These are phyloP conservation scores for Solanum hybrid DNA, from an alignment of 305 asterid genomes.

Conservation along the genomic window DNA sequence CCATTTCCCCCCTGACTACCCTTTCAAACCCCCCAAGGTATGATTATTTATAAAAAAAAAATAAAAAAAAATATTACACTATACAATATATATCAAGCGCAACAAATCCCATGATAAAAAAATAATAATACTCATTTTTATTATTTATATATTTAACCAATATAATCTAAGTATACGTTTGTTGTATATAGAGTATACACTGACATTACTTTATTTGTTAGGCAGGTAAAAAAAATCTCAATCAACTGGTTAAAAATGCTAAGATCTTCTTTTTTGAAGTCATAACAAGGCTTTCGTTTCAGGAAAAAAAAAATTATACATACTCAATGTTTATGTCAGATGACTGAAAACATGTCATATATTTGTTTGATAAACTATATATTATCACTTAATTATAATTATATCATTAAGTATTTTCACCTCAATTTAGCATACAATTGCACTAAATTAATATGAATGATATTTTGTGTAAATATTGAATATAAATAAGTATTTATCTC, in stretches of 20 bases:
- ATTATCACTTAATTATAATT: not conserved
- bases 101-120: not conserved
- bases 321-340: not conserved
- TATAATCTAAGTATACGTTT: not conserved
- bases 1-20: slow-evolving; percentile 77
- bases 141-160: not conserved
- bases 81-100: not conserved
- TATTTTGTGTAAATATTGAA: not conserved
- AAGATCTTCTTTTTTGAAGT: not conserved
- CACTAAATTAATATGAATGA: not conserved
- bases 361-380: not conserved
- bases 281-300: not conserved
- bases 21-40: slow-evolving; percentile 86
- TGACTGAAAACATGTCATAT: not conserved
- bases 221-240: not conserved
- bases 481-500: not conserved
- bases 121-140: not conserved
- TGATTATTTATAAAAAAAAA: not conserved
- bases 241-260: not conserved
- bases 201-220: not conserved
- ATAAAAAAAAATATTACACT: not conserved
- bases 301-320: not conserved
- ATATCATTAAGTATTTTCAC: not conserved
- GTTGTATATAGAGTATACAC: not conserved
- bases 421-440: not conserved